Evolutionary conservation across 768 basidiomycete genomes (phyloP).

Genomic region (Lentinula sp.): DNA sequence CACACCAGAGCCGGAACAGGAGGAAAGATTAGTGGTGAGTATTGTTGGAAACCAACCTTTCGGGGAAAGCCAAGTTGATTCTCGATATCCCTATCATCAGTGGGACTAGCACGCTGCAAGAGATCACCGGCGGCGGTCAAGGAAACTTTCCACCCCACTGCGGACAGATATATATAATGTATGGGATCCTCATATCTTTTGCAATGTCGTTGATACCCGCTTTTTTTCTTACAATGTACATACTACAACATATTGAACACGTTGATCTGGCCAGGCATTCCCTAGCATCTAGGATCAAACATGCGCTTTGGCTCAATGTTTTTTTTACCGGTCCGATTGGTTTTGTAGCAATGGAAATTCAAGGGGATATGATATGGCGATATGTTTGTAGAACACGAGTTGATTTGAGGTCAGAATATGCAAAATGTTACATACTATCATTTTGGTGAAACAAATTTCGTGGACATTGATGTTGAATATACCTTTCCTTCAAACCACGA

Average conservation of each 20-base stretch:
- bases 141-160: not conserved
- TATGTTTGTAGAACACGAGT: not conserved
- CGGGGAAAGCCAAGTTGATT: constrained; percentile 6
- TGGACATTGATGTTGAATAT: not conserved
- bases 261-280: not conserved
- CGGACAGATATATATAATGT: not conserved
- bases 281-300: not conserved
- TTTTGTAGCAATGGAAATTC: not conserved
- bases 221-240: not conserved
- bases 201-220: not conserved
- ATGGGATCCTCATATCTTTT: not conserved
- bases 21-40: constrained; percentile 38
- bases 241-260: not conserved
- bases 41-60: not conserved
- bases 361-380: not conserved
- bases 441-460: not conserved
- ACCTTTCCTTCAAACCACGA: not conserved
- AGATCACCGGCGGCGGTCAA: not conserved
- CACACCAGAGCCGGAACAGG: constrained; percentile 26
- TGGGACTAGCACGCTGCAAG: constrained; percentile 23
- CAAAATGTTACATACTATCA: no score
- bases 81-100: constrained; percentile 13
- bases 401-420: not conserved
- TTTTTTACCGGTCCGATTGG: not conserved
- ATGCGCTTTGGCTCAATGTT: not conserved